Evolutionary conservation across 768 basidiomycete genomes (phyloP), one percentile per base, ranked within the genome.

Genomic region (Trametes gibbosa): DNA sequence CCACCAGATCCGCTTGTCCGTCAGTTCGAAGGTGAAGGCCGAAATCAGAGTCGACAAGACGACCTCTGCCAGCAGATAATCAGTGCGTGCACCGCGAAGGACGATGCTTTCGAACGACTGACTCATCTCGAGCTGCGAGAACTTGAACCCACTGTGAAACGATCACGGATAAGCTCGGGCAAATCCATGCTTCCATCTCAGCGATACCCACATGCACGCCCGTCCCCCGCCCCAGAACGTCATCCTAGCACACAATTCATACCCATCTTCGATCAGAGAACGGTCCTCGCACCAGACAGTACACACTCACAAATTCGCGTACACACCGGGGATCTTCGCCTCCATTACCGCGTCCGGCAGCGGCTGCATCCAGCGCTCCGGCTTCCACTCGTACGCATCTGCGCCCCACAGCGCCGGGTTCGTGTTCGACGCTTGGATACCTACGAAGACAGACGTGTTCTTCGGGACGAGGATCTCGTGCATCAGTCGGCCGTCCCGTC

Each of bases 331-430:
- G 12, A 79, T 69, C 24, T 69, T 74, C 4, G 78, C 77, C 13
- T 74, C 69, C 1, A 53, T 56, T 1, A 81, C 64, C n/a, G 65
- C 50, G 7, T 73, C 65, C 7, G 78, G 79, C 17, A 79, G 67
- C 0, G 72, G 72, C 2, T 69, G 62, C 1, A 81, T 68, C 81
- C 81, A 82, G 19, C 81, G 68, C 62, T 82, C 79, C 1, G 81
- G 81, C 61, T 79, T 81, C 79, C 79, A 82, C 54, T 80, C 76
- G n/a, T 65, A 56, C 1, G 77, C 74, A 58, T 83, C 80, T 12
- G 68, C 65, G 9, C 81, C 82, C 81, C 80, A 82, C 3, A 81
- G 63, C 0, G 69, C 69, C 14, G 71, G 73, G 62, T 77, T 73
- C 17, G 72, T 66, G 57, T 82, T 82, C 25, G 73, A 66, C 24